Evolutionary conservation across 176 grass and related monocot species (phyloP), one percentile per base, ranked within the genome.

Genomic region (Pontederia paniculata): DNA sequence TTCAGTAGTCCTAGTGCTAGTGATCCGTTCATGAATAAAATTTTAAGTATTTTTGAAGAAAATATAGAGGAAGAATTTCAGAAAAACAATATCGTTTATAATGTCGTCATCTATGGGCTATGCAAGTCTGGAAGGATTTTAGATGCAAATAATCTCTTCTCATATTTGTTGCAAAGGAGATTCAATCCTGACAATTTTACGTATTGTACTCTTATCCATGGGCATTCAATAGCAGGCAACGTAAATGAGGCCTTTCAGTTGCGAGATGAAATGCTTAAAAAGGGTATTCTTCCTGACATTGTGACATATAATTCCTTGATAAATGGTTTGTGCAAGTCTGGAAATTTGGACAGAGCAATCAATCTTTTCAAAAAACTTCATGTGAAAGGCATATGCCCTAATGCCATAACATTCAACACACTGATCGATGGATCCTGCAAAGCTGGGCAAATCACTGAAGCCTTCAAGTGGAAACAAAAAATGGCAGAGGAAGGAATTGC

Each of bases 241-340:
- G 18, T 90, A 15, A 73, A 90, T 74, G 66, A 69, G 74, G 83
- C 91, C 70, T 97, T 97, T 76, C 49, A 22, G 55, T 44, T 97
- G 52, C 86, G 70, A 60, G 77, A 90, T 81, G 80, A 60, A 41
- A 97, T 97, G 91, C 55, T 84, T 31, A 76, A 16, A 60, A 44
- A 16, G 12, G 86, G 86, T 20, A 64, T 87, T 31, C 42, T 74
- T 57, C 85, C 91, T 50, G 77, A 76, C 70, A 77, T 90, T 7
- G 61, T 87, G 42, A 90, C 79, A 19, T 97, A 90, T 60, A 97
- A 90, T 90, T 83, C 91, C 67, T 80, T 97, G 54, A 87, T 97
- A 11, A 76, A 90, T 87, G 91, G 91, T 53, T 81, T 97, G 45
- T 97, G 86, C 80, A 90, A 90, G 17, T 90, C 68, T 9, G 74